Conservation (phyloP, 208 protist species). For the Leishmania tarentolae region DNA sequence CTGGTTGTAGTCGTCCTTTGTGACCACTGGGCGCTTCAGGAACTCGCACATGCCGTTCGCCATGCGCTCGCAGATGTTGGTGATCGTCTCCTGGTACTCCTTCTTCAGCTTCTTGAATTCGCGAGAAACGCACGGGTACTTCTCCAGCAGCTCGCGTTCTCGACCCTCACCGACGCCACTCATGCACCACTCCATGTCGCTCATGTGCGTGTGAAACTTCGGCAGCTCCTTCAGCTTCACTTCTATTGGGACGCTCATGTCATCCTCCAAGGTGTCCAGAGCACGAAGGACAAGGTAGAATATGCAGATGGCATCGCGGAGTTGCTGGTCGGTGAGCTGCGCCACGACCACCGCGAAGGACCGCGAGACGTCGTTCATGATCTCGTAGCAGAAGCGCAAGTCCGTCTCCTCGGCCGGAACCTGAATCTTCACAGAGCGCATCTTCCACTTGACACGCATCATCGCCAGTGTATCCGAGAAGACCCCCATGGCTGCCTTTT, state of each 20-base stretch:
- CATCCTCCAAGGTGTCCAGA: slow-evolving; percentile 96
- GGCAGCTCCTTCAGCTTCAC: slow-evolving; percentile 72
- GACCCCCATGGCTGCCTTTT: slow-evolving; percentile 28
- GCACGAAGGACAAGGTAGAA: slow-evolving; percentile 97
- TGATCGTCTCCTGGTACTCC: slow-evolving; percentile 90
- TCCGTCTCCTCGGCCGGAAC: slow-evolving; percentile 52
- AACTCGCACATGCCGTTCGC: slow-evolving; percentile 95
- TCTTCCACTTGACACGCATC: slow-evolving; percentile 66
- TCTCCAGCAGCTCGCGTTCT: slow-evolving; percentile 76
- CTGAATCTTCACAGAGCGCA: slow-evolving; percentile 34
- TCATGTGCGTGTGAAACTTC: slow-evolving; percentile 77
- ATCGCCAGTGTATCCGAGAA: slow-evolving; percentile 43
- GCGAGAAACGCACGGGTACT: slow-evolving; percentile 65
- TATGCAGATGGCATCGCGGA: slow-evolving; percentile 93
- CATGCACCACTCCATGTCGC: slow-evolving; percentile 58
- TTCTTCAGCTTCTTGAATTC: slow-evolving; percentile 67
- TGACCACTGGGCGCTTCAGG: slow-evolving; percentile 79
- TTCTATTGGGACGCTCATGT: slow-evolving; percentile 83
- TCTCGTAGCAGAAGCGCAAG: slow-evolving; percentile 90
- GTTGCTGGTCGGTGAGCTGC: slow-evolving; percentile 73
- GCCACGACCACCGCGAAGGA: slow-evolving; percentile 95
- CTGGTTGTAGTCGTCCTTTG: slow-evolving; percentile 89
- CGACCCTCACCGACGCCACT: slow-evolving; percentile 59
- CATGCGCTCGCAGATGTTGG: slow-evolving; percentile 93
- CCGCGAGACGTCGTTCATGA: slow-evolving; percentile 86